Base-by-base conservation (phyloP, 1,284 basidiomycete genomes). In the Ganoderma sp. region DNA sequence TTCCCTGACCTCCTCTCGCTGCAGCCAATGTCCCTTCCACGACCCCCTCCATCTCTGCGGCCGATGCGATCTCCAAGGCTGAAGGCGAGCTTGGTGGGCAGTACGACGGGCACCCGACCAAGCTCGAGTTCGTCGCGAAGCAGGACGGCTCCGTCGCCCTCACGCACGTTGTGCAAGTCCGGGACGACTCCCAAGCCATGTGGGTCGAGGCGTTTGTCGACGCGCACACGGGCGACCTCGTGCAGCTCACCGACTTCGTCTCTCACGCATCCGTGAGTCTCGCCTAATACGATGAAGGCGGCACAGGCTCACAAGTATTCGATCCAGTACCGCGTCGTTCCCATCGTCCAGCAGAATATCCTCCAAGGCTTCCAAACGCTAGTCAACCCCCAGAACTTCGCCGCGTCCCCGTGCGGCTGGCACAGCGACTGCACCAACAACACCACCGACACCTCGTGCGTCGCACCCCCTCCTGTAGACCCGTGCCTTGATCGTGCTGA, bases 201-300 rank as follows among this genome's bases (percentile, higher is more conserved):
- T 91, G 87, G 88, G 84, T 86, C 74, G 88, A 90, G 78, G 88
- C 87, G 1, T 88, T 87, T 74, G 84, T 90, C 45, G 87, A 89
- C 72, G 87, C 87, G 7, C 83, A 85, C 72, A 79, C 81, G n/a
- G 86, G 85, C n/a, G 83, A 87, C 61, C 74, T 90, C 34, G 74
- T 88, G 15, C 81, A 83, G 57, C 81, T 88, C 37, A 84, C 84
- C 56, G 87, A 90, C 74, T 90, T 85, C 69, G 83, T 84, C n/a
- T 75, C 82, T 2, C 76, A 84, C 50, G 80, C 82, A 32, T 79
- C 82, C 17, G 84, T 85, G 68, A 67, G 83, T 78, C 17, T 15
- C 22, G n/a, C n/a, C n/a, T n/a, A n/a, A n/a, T n/a, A n/a, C n/a
- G n/a, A n/a, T n/a, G n/a, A n/a, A n/a, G n/a, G n/a, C n/a, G n/a